phyloP scores from a whole-genome alignment of 306 rosid species.

The Lathyrus sativus region DNA sequence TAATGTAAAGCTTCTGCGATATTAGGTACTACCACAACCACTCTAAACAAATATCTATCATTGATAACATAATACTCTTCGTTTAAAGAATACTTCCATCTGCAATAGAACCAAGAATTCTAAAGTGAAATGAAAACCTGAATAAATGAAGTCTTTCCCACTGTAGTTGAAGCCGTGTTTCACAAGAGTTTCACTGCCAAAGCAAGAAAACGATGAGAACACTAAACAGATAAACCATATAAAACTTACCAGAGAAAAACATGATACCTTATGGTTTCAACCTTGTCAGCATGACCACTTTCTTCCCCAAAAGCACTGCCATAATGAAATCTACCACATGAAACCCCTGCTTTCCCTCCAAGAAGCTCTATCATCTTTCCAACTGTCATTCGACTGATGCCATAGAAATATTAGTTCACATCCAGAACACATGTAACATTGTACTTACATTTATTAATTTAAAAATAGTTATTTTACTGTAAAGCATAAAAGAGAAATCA shows the following conservation, averaged over 20 bases:
- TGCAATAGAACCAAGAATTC: slow-evolving; percentile 14
- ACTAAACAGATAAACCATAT: slow-evolving; percentile 11
- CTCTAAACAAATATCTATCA: slow-evolving; percentile 4
- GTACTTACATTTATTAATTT: too few species aligned
- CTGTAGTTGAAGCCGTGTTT: slow-evolving; percentile 79
- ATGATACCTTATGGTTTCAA: slow-evolving; percentile 80
- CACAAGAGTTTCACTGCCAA: slow-evolving; percentile 80
- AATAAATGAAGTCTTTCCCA: slow-evolving; percentile 89
- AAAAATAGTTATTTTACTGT: too few species aligned
- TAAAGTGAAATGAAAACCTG: slow-evolving; percentile 58
- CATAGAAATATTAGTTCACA: slow-evolving; percentile 26
- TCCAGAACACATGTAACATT: not conserved
- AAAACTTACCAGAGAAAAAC: slow-evolving; percentile 19
- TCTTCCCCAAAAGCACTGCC: slow-evolving; percentile 99
- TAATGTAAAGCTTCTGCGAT: slow-evolving; percentile 1
- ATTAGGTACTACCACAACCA: not conserved
- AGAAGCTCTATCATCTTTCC: slow-evolving; percentile 99
- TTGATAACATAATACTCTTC: slow-evolving; percentile 3
- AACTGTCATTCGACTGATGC: slow-evolving; percentile 93
- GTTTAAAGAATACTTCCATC: slow-evolving; percentile 1
- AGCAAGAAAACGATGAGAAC: slow-evolving; percentile 37
- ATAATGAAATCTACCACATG: slow-evolving; percentile 92
- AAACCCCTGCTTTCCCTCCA: slow-evolving; percentile 97
- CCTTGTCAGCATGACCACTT: slow-evolving; percentile 99
- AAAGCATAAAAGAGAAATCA: slow-evolving; percentile 4